Evolutionary conservation across 495 filamentous ascomycete species (phyloP).

Genomic region (Saxispiralis lemnorum): DNA sequence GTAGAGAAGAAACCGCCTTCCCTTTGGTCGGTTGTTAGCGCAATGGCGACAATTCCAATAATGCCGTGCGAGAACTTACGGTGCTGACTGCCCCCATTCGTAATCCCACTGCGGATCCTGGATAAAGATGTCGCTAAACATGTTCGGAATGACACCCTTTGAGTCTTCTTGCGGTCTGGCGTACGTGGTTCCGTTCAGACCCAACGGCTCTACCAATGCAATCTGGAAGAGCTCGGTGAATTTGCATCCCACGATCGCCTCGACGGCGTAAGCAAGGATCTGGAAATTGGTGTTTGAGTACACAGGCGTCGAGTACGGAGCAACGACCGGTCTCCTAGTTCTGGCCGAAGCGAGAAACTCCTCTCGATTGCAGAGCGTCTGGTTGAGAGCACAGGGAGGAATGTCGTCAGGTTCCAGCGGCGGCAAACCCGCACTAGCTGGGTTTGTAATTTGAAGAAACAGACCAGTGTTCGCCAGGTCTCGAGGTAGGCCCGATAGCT

Average conservation of each 20-base stretch:
- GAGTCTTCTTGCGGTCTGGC: not conserved
- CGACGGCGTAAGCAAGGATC: no score
- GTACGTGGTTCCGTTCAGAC: not conserved
- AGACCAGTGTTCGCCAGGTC: conserved; percentile 17
- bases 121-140: not conserved
- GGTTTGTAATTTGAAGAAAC: no score
- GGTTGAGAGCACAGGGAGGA: not conserved
- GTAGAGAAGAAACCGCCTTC: conserved; percentile 13
- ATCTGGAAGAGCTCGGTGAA: no score
- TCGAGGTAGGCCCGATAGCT: conserved; percentile 28
- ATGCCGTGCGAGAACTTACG: not conserved
- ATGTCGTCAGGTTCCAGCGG: not conserved
- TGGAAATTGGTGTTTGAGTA: not conserved
- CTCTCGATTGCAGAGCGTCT: conserved; percentile 17
- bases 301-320: conserved; percentile 23
- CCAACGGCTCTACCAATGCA: no score
- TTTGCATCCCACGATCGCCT: no score
- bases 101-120: conserved; percentile 12
- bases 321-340: conserved; percentile 29
- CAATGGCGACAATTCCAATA: not conserved
- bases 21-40: conserved; percentile 2
- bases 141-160: conserved; percentile 9
- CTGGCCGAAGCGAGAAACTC: conserved; percentile 36
- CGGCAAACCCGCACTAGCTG: not conserved
- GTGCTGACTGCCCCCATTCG: not conserved